These are phyloP conservation scores for Saturnispora bothae DNA, from an alignment of 805 yeast species.

Conservation along the genomic window DNA sequence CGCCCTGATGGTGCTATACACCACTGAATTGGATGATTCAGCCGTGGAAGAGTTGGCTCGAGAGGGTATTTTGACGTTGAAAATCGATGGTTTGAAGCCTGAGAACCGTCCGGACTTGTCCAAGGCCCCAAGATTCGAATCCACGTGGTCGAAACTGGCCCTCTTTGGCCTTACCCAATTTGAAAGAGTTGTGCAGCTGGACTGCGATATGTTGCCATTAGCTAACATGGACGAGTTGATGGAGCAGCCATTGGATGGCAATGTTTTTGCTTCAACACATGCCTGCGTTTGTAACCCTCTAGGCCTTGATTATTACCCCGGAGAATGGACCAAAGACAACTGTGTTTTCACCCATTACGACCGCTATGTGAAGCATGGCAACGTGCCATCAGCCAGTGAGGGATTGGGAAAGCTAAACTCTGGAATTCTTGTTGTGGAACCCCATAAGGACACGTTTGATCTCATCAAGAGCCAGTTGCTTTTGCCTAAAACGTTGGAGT, in stretches of 20 bases:
- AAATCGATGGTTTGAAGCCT: constrained; percentile 36
- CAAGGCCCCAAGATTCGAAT: constrained; percentile 44
- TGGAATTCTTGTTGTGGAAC: constrained; percentile 45
- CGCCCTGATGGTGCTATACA: constrained; percentile 44
- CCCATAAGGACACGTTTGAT: constrained; percentile 28
- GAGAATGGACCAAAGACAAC: constrained; percentile 39
- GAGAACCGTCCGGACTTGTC: constrained; percentile 33
- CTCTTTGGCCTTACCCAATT: constrained; percentile 41
- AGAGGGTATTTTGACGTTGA: constrained; percentile 32
- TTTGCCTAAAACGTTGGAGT: constrained; percentile 27
- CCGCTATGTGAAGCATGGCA: constrained; percentile 19
- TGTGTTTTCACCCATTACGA: constrained; percentile 34
- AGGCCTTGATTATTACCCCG: constrained; percentile 41
- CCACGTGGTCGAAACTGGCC: constrained; percentile 53
- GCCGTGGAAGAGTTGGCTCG: constrained; percentile 32
- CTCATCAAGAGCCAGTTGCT: constrained; percentile 32
- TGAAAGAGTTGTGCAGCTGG: constrained; percentile 45
- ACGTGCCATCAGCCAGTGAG: constrained; percentile 32
- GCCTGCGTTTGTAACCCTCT: constrained; percentile 57
- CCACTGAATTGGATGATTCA: constrained; percentile 32
- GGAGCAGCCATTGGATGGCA: constrained; percentile 30
- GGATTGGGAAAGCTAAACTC: constrained; percentile 47
- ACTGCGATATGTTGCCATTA: constrained; percentile 49
- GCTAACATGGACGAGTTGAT: constrained; percentile 52
- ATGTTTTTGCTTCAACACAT: constrained; percentile 45